phyloP scores from a whole-genome alignment of 2,329 filamentous ascomycete species.

The Parascedosporium putredinis region DNA sequence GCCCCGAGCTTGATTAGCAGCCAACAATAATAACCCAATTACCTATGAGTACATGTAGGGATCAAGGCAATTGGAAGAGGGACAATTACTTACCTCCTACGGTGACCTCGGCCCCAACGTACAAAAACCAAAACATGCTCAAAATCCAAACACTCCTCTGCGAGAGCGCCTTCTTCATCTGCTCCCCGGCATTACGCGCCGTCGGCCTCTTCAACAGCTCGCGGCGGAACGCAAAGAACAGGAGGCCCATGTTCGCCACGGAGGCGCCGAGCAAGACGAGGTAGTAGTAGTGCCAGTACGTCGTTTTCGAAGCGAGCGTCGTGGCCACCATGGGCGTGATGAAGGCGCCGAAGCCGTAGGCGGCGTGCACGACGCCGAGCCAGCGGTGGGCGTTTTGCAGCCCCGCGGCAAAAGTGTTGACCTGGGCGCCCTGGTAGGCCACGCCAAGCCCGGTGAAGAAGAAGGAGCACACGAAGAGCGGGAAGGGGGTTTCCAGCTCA shows the following conservation, averaged over 20 bases:
- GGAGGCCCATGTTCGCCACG: slow-evolving; percentile 43
- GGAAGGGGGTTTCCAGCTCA: slow-evolving; percentile 63
- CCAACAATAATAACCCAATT: too few relatives aligned
- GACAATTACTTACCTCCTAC: slow-evolving; percentile 53
- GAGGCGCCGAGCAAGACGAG: slow-evolving; percentile 51
- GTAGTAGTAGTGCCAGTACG: slow-evolving; percentile 63
- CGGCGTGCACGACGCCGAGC: slow-evolving; percentile 56
- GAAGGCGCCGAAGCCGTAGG: slow-evolving; percentile 56
- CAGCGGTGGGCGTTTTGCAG: slow-evolving; percentile 42
- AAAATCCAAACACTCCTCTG: slow-evolving; percentile 15
- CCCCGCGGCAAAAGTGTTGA: slow-evolving; percentile 48
- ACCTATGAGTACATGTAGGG: background rate
- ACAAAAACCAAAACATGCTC: slow-evolving; percentile 37
- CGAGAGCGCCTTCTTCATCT: slow-evolving; percentile 13
- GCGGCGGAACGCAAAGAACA: slow-evolving; percentile 57
- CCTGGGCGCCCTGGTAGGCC: slow-evolving; percentile 44
- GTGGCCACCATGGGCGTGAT: slow-evolving; percentile 66
- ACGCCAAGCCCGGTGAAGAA: slow-evolving; percentile 54
- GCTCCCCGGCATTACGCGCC: slow-evolving; percentile 11
- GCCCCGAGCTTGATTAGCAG: slow-evolving; percentile 30
- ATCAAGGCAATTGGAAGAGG: too few relatives aligned
- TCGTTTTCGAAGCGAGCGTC: slow-evolving; percentile 48
- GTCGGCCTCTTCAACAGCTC: slow-evolving; percentile 29
- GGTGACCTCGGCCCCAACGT: slow-evolving; percentile 47
- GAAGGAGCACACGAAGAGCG: slow-evolving; percentile 55